phyloP scores from a whole-genome alignment of 768 basidiomycete species.

The Hortiboletus campestris region DNA sequence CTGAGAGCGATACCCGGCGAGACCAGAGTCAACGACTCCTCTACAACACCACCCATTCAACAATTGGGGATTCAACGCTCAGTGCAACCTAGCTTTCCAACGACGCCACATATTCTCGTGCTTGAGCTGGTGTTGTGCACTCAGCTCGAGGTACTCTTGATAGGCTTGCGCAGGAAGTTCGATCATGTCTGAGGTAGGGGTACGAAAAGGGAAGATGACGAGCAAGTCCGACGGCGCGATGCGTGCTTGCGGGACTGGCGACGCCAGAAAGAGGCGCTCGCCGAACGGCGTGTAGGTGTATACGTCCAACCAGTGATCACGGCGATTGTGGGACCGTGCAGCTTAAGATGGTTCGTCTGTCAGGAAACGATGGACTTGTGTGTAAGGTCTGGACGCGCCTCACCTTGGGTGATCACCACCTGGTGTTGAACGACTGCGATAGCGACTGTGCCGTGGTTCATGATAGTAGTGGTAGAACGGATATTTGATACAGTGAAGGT shows the following conservation, averaged over 20 bases:
- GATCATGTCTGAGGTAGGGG: slow-evolving; percentile 50
- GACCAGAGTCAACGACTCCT: not conserved
- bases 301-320: slow-evolving; percentile 64
- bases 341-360: slow-evolving; percentile 36
- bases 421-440: slow-evolving; percentile 68
- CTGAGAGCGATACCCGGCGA: not conserved
- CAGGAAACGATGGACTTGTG: slow-evolving; percentile 1
- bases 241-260: slow-evolving; percentile 58
- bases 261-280: slow-evolving; percentile 62
- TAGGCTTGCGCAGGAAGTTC: slow-evolving; percentile 62
- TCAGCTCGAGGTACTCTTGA: slow-evolving; percentile 54
- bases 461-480: slow-evolving; percentile 31
- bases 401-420: slow-evolving; percentile 69
- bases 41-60: not conserved
- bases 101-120: slow-evolving; percentile 60
- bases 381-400: slow-evolving; percentile 1
- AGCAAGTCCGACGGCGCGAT: slow-evolving; percentile 60
- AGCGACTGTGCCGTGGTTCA: slow-evolving; percentile 60
- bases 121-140: slow-evolving; percentile 49
- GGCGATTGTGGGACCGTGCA: slow-evolving; percentile 50
- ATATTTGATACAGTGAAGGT: slow-evolving; percentile 15
- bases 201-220: slow-evolving; percentile 44
- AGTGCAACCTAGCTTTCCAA: slow-evolving; percentile 36
- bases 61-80: not conserved
- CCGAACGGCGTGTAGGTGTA: slow-evolving; percentile 64